A percentile compares a stretch with the other conserved stretches of the same genome.
These are phyloP conservation scores for Pseudotsuga menziesii DNA, from an alignment of 75 land plant genomes.

Conservation along the genomic window DNA sequence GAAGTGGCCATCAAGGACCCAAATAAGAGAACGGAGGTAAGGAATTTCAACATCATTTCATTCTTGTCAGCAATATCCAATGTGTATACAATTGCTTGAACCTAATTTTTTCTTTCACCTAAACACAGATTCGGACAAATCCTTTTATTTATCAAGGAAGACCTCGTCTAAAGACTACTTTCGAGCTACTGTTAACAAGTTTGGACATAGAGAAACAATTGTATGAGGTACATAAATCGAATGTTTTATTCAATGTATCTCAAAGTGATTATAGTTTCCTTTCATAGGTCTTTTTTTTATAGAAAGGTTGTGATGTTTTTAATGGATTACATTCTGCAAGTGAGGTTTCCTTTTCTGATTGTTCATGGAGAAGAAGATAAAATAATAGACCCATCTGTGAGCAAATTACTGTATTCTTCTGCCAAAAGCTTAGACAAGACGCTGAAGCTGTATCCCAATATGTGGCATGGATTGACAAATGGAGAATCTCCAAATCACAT, in stretches of 20 bases:
- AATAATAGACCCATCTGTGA: constrained; percentile 70
- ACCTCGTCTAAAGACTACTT: constrained; percentile 12
- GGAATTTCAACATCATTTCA: no score
- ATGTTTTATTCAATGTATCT: no score
- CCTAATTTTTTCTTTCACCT: neutral
- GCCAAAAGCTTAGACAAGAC: constrained; percentile 79
- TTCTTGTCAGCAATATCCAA: no score
- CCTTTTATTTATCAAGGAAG: constrained; percentile 13
- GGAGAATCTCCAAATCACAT: constrained; percentile 74
- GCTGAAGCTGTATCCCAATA: constrained; percentile 74
- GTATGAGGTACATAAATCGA: neutral
- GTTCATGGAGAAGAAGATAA: constrained; percentile 77
- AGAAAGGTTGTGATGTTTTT: neutral
- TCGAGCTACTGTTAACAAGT: constrained; percentile 10
- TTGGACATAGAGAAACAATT: constrained; percentile 14
- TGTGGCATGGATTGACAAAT: constrained; percentile 86
- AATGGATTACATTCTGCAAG: constrained; percentile 20
- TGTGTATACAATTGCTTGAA: no score
- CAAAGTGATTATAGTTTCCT: no score
- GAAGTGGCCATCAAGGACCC: constrained; percentile 19
- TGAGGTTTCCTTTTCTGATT: constrained; percentile 68
- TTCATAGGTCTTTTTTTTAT: no score
- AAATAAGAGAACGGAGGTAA: constrained; percentile 16
- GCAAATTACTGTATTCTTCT: constrained; percentile 45
- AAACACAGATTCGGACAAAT: neutral